Evolutionary conservation across 2,329 filamentous ascomycete species (phyloP), one percentile per base, ranked within the genome.

Genomic region (Mycosphaerella sp.): DNA sequence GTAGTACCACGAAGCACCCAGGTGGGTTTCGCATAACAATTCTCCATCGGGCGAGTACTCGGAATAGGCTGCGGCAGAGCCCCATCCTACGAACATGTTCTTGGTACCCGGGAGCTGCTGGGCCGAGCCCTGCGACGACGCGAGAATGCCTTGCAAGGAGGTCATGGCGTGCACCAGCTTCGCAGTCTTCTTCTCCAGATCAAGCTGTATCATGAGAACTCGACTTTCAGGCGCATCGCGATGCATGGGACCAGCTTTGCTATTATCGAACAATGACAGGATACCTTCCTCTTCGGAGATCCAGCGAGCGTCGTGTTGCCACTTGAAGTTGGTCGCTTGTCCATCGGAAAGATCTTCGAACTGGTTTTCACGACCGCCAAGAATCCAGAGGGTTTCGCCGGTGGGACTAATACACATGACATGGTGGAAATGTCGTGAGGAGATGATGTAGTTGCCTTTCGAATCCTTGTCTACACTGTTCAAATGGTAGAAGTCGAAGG

Each of bases 31-130:
- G 51, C 73, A 72, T 5, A 77, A 64, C 3, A 73, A 62, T 6
- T 68, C 65, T 29, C 74, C 74, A 36, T 71, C 64, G 14, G 62
- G 48, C 0, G 68, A 59, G 62, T 70, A 79, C 60, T 82, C 78
- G 10, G 73, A 77, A 53, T 73, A 74, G 0, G 75, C 73, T 1
- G 77, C 74, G 10, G 70, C 71, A n/a, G 76, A 74, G 9, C 79
- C 80, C 79, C 80, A 84, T 54, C 79, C 78, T 26, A 83, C 73
- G 26, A 83, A 67, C 4, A 76, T 74, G 58, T 79, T 77, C 7
- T 65, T 57, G 45, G 51, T 58, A n/a, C 53, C 54, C 2, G 75
- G 72, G 0, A 82, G 70, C 1, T 78, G 62, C 57, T 84, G 80
- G 3, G 77, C 74, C 49, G 73, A 76, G 2, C 76, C 76, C 58